A percentile compares a stretch with the other conserved stretches of the same genome.
phyloP scores from a whole-genome alignment of 1,284 basidiomycete species.

The Phenoliferia sp. region DNA sequence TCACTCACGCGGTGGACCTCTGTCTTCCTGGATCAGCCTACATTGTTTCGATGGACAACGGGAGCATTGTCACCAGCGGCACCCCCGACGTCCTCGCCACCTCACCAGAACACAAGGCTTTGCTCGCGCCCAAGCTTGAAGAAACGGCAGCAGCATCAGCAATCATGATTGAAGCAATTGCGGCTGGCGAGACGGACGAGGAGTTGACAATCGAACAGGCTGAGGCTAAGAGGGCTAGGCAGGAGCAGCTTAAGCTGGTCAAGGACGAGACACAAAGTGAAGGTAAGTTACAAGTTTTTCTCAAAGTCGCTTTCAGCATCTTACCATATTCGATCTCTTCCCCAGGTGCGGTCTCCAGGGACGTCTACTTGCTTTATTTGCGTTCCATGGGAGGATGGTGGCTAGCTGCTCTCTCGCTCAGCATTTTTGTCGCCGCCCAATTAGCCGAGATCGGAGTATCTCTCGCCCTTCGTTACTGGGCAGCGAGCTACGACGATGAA shows the following conservation, averaged over 20 bases:
- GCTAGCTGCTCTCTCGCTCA: constrained; percentile 12
- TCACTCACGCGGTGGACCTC: constrained; percentile 74
- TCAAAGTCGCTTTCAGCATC: neutral
- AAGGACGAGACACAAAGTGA: constrained; percentile 31
- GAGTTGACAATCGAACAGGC: constrained; percentile 2
- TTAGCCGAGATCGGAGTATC: constrained; percentile 26
- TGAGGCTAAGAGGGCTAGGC: constrained; percentile 11
- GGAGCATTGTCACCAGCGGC: constrained; percentile 40
- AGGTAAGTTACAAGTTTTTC: constrained; percentile 5
- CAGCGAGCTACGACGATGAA: constrained; percentile 28
- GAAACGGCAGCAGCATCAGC: constrained; percentile 3
- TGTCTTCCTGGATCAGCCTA: constrained; percentile 47
- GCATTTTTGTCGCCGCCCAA: constrained; percentile 29
- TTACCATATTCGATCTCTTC: neutral
- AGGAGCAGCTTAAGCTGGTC: constrained; percentile 31
- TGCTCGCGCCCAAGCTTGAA: neutral
- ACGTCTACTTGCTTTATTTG: constrained; percentile 19
- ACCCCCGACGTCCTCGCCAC: constrained; percentile 26
- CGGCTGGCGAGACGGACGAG: constrained; percentile 14
- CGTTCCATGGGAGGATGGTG: constrained; percentile 27
- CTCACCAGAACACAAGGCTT: neutral
- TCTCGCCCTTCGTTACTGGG: constrained; percentile 32
- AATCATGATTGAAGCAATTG: constrained; percentile 25
- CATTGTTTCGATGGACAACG: constrained; percentile 43
- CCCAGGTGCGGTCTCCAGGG: constrained; percentile 16